Percentiles rank a stretch among this genome's conserved stretches.
phyloP scores from a whole-genome alignment of 352 stramenopile species.

The Pythium pyrilobum region DNA sequence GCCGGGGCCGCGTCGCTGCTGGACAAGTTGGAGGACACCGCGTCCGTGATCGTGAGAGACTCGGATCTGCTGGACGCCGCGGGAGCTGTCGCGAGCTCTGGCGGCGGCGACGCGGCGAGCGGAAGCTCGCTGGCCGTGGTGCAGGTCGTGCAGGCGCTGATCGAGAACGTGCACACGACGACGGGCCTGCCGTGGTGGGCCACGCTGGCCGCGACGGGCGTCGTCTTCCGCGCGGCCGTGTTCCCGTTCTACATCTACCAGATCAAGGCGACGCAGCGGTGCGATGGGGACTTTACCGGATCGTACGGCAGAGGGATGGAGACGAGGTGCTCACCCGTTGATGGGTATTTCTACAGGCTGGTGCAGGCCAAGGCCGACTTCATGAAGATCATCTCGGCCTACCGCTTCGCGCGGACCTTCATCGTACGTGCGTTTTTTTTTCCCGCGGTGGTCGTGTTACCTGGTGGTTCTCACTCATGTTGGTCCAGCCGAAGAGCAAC shows the following conservation, averaged over 20 bases:
- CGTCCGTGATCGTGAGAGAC: conserved; percentile 5
- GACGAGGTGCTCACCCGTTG: too few species aligned
- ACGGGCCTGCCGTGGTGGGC: conserved; percentile 77
- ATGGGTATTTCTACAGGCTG: conserved; percentile 19
- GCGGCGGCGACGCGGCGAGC: background rate
- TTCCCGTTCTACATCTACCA: conserved; percentile 76
- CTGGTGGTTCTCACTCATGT: background rate
- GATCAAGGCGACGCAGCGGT: conserved; percentile 62
- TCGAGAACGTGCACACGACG: conserved; percentile 58
- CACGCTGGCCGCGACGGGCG: conserved; percentile 54
- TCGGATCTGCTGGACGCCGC: conserved; percentile 10
- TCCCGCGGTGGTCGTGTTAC: background rate
- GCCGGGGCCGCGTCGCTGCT: background rate
- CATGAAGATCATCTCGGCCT: conserved; percentile 59
- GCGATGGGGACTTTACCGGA: background rate
- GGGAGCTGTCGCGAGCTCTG: background rate
- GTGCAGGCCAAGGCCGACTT: conserved; percentile 53
- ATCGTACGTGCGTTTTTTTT: conserved; percentile 28
- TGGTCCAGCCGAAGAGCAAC: conserved; percentile 11
- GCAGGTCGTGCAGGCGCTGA: conserved; percentile 46
- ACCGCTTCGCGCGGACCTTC: conserved; percentile 70
- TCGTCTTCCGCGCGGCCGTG: conserved; percentile 55
- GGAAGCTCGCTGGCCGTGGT: conserved; percentile 32
- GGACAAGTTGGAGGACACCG: conserved; percentile 2
- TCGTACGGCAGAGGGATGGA: too few species aligned